Evolutionary conservation across 2,329 filamentous ascomycete genomes (phyloP).

Genomic region (Teratosphaeria gauchensis): DNA sequence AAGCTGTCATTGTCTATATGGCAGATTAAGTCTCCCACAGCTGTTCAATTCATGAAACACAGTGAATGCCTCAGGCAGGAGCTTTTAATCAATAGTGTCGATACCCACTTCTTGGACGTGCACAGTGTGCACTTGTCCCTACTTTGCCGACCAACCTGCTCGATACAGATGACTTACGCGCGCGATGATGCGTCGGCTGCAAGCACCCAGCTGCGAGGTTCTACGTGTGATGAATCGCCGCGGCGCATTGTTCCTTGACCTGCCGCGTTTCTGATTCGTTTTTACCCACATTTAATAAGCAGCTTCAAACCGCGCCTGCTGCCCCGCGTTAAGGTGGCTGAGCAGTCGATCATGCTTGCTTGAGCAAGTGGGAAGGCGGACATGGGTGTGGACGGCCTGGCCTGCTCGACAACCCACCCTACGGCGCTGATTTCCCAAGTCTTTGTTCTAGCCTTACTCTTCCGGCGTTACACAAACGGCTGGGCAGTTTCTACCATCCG

Average conservation of each 20-base stretch:
- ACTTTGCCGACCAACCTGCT: neutral
- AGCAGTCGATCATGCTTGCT: neutral
- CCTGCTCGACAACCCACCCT: neutral
- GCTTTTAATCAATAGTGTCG: neutral
- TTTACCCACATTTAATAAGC: neutral
- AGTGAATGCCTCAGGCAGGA: neutral
- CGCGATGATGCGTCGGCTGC: neutral
- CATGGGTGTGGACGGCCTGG: neutral
- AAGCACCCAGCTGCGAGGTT: neutral
- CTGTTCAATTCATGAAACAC: neutral
- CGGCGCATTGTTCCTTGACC: neutral
- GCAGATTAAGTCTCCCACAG: neutral
- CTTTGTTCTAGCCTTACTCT: neutral
- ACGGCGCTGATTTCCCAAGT: neutral
- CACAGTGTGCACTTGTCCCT: neutral
- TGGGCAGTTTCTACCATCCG: neutral
- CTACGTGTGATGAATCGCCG: neutral
- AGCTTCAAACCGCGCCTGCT: neutral
- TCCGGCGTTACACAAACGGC: neutral
- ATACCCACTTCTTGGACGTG: neutral
- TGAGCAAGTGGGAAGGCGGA: no score
- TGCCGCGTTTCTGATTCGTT: neutral
- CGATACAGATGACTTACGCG: neutral
- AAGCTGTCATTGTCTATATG: constrained; percentile 1
- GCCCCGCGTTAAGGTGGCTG: neutral